phyloP scores from a whole-genome alignment of 495 filamentous ascomycete genomes.

The Penicillium lagena region DNA sequence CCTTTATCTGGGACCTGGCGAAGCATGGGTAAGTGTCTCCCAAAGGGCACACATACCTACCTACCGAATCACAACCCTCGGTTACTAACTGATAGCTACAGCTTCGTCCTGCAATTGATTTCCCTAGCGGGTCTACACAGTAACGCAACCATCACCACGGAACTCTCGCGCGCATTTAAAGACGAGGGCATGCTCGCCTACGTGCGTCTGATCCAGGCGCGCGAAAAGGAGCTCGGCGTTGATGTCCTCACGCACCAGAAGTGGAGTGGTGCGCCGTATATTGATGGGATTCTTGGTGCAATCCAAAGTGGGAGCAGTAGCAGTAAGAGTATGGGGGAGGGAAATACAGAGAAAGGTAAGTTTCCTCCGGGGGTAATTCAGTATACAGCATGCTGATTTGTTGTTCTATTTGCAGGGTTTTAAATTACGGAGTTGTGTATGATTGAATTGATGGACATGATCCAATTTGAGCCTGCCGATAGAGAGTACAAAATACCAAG shows the following conservation, averaged over 20 bases:
- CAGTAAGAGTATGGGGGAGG: slow-evolving; percentile 77
- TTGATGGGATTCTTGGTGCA: slow-evolving; percentile 87
- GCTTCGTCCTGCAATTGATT: slow-evolving; percentile 88
- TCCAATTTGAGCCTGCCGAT: no score
- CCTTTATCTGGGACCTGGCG: slow-evolving; percentile 93
- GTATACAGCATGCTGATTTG: background rate
- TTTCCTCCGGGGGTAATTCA: background rate
- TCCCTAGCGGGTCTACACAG: slow-evolving; percentile 86
- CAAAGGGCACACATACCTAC: no score
- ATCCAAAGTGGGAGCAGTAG: slow-evolving; percentile 87
- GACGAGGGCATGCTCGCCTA: slow-evolving; percentile 92
- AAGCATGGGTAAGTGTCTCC: slow-evolving; percentile 57
- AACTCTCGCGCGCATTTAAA: slow-evolving; percentile 79
- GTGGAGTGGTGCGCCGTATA: slow-evolving; percentile 89
- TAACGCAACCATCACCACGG: slow-evolving; percentile 78
- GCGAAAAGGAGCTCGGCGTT: slow-evolving; percentile 87
- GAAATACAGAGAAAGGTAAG: slow-evolving; percentile 63
- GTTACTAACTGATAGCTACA: slow-evolving; percentile 9
- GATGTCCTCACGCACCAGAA: slow-evolving; percentile 98
- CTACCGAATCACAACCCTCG: no score
- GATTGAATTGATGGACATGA: no score
- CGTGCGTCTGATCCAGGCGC: slow-evolving; percentile 78
- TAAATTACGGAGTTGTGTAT: background rate
- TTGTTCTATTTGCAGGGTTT: background rate
- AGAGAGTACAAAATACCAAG: no score